Evolutionary conservation across 2,329 filamentous ascomycete species (phyloP).

Genomic region (Nemania diffusa): DNA sequence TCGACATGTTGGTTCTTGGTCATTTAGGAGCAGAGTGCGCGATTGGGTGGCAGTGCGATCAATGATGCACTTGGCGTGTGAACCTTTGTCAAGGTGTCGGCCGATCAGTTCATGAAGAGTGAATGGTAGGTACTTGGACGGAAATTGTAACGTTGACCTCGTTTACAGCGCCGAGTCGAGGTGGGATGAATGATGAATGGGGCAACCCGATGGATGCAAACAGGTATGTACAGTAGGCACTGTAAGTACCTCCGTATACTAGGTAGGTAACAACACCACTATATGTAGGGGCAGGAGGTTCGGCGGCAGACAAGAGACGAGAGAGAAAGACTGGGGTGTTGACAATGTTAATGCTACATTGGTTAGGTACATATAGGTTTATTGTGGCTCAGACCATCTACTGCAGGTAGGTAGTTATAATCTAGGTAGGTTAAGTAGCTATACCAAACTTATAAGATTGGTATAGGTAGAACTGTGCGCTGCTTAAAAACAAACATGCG

Average conservation of each 20-base stretch:
- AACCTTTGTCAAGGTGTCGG: neutral
- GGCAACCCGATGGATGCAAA: slow-evolving; percentile 21
- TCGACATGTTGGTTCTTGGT: neutral
- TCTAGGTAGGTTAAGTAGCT: neutral
- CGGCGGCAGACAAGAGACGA: no score
- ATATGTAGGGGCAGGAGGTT: neutral
- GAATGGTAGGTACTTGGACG: slow-evolving; percentile 17
- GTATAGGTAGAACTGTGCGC: neutral
- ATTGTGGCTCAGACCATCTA: no score
- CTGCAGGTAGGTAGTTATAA: neutral
- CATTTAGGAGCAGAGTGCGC: neutral
- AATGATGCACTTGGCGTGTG: neutral
- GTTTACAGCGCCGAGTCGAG: slow-evolving; percentile 34
- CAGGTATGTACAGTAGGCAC: neutral
- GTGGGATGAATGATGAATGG: slow-evolving; percentile 33
- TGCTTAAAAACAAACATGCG: neutral
- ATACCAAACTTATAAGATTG: neutral
- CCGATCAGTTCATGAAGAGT: neutral
- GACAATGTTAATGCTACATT: no score
- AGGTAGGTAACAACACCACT: neutral
- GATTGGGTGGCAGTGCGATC: neutral
- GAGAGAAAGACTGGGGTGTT: neutral
- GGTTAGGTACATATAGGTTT: no score
- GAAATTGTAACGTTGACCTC: slow-evolving; percentile 46
- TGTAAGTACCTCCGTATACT: no score